A percentile compares a stretch with the other conserved stretches of the same genome.
phyloP scores from a whole-genome alignment of 169 alveolate species.

The Plasmodium knowlesi region DNA sequence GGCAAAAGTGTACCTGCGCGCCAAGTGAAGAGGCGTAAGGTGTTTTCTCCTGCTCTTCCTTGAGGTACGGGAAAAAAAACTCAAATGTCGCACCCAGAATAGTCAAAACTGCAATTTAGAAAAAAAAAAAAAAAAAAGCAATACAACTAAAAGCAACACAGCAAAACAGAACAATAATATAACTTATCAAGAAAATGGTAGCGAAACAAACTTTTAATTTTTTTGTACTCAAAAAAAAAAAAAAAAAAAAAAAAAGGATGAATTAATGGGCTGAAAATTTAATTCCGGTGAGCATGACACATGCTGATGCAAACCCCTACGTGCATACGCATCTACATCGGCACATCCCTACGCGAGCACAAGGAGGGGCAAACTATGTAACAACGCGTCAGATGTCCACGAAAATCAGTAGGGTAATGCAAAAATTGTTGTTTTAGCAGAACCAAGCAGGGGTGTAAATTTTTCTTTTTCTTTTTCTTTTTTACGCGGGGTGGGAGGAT shows the following conservation, averaged over 20 bases:
- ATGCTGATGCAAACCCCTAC: neutral
- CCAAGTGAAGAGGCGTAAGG: neutral
- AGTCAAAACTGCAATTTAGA: neutral
- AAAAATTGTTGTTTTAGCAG: neutral
- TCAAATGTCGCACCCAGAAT: neutral
- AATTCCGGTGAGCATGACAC: neutral
- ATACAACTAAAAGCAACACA: neutral
- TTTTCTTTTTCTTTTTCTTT: no score
- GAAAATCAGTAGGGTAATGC: neutral
- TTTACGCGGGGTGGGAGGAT: neutral
- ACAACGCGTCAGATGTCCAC: neutral
- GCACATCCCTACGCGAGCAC: neutral
- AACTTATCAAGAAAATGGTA: neutral
- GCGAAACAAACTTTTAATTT: neutral
- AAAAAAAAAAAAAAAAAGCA: neutral
- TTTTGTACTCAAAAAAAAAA: neutral
- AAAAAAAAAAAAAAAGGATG: neutral
- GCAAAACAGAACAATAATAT: neutral
- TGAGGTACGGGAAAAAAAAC: neutral
- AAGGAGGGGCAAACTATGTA: neutral
- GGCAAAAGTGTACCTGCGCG: neutral
- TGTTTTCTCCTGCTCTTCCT: neutral
- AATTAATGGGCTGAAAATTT: neutral
- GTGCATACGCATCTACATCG: neutral
- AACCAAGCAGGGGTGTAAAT: neutral